phyloP scores from a whole-genome alignment of 352 stramenopile species.

The Globisporangium abappressorium region DNA sequence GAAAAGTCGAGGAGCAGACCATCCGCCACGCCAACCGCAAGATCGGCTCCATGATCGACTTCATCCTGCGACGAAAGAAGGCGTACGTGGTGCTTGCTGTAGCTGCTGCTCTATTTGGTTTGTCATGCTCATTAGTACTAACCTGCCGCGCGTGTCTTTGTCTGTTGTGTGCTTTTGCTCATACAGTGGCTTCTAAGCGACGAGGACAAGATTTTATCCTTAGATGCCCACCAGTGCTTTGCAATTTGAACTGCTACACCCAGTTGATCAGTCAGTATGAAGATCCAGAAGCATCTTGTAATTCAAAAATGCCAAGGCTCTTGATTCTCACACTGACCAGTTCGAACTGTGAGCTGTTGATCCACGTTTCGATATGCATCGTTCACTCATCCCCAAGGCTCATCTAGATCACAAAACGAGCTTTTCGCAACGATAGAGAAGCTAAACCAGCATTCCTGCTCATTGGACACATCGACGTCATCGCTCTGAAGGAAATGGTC shows the following conservation, averaged over 20 bases:
- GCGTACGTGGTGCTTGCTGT: constrained; percentile 39
- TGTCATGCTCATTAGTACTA: not conserved
- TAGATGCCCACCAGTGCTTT: not conserved
- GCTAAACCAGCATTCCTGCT: not conserved
- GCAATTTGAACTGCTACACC: not conserved
- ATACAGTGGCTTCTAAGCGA: constrained; percentile 25
- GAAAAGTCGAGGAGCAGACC: constrained; percentile 71
- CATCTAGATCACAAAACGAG: not conserved
- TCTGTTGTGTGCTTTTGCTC: not conserved
- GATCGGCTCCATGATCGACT: constrained; percentile 83
- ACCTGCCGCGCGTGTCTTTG: constrained; percentile 1
- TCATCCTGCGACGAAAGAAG: constrained; percentile 82
- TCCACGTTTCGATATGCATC: not conserved
- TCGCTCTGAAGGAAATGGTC: not conserved
- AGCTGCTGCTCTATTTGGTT: not conserved
- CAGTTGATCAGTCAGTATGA: not conserved
- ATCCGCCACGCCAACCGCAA: constrained; percentile 80
- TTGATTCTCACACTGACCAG: not conserved
- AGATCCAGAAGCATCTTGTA: not conserved
- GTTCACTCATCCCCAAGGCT: not conserved
- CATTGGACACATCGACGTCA: not conserved
- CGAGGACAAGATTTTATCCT: not conserved
- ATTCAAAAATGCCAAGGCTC: constrained; percentile 6
- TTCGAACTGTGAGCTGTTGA: not conserved
- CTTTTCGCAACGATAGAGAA: not conserved